Conservation (phyloP, 1,284 basidiomycete genomes). For the Sporisorium graminicola region DNA sequence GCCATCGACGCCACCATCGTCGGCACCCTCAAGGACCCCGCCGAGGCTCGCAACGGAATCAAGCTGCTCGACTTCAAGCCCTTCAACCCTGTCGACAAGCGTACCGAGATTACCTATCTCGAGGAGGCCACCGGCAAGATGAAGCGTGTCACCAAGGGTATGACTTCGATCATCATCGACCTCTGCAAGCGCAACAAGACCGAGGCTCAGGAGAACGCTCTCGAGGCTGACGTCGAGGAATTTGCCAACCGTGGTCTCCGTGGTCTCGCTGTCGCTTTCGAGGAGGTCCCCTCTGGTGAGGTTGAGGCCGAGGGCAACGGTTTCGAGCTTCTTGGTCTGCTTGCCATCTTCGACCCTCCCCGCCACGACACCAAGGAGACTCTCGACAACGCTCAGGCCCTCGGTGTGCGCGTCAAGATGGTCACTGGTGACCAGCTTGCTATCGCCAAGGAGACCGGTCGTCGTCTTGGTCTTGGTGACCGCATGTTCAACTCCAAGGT, state of each 20-base stretch:
- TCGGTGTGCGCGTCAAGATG: constrained; percentile 99
- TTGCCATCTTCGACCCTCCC: constrained; percentile 97
- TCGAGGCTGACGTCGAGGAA: constrained; percentile 94
- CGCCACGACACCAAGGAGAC: constrained; percentile 99
- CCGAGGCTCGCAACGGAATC: constrained; percentile 87
- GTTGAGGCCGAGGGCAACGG: constrained; percentile 88
- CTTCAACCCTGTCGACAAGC: constrained; percentile 99
- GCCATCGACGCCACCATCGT: constrained; percentile 93
- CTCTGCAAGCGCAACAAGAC: constrained; percentile 98
- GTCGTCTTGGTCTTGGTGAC: constrained; percentile 93
- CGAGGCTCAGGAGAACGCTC: constrained; percentile 85
- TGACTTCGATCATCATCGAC: constrained; percentile 88
- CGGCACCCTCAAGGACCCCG: constrained; percentile 77
- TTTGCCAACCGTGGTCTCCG: constrained; percentile 96
- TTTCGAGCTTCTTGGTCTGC: constrained; percentile 95
- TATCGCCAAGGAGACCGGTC: constrained; percentile 98
- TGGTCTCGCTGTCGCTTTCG: constrained; percentile 94
- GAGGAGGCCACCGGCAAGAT: constrained; percentile 92
- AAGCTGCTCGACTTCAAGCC: constrained; percentile 98
- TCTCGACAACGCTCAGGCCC: constrained; percentile 93
- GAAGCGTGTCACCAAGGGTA: constrained; percentile 99
- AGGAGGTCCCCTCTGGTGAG: constrained; percentile 84
- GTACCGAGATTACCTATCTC: constrained; percentile 96
- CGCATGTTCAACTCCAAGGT: constrained; percentile 98
- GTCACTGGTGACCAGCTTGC: constrained; percentile 99